These are phyloP conservation scores for Cordyceps pruinosa DNA, from an alignment of 2,329 filamentous ascomycete genomes.

Conservation along the genomic window DNA sequence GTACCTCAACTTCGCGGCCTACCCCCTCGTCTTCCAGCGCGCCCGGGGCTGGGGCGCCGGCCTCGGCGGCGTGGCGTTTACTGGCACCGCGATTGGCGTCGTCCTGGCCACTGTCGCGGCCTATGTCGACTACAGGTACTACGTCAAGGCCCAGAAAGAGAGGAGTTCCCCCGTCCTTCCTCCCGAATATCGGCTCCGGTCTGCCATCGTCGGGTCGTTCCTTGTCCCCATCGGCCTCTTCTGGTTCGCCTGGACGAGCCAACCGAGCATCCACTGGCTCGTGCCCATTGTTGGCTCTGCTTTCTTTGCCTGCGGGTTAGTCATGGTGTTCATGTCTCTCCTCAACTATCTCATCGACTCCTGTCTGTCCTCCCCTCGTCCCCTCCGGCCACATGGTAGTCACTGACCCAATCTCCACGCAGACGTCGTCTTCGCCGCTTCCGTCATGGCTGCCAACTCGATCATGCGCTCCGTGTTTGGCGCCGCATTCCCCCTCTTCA, in stretches of 20 bases:
- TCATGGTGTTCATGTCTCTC: constrained; percentile 53
- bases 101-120: constrained; percentile 42
- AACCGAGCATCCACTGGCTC: constrained; percentile 44
- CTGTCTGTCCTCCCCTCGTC: constrained; percentile 19
- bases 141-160: constrained; percentile 26
- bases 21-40: constrained; percentile 50
- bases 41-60: constrained; percentile 44
- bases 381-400: no score
- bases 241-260: constrained; percentile 55
- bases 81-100: constrained; percentile 55
- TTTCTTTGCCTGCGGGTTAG: constrained; percentile 46
- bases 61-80: constrained; percentile 48
- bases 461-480: constrained; percentile 63
- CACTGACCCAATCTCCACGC: not conserved
- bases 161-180: constrained; percentile 34
- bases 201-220: constrained; percentile 48
- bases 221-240: constrained; percentile 50
- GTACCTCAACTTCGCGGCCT: constrained; percentile 42
- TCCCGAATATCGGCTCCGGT: constrained; percentile 51
- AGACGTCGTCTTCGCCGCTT: constrained; percentile 63
- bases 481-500: constrained; percentile 63
- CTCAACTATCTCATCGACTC: constrained; percentile 58
- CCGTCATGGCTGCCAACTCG: constrained; percentile 59
- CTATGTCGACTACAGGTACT: constrained; percentile 41
- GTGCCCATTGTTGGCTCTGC: constrained; percentile 31